Conservation (phyloP, 2,329 filamentous ascomycete species). For the Paraphoma sp. region DNA sequence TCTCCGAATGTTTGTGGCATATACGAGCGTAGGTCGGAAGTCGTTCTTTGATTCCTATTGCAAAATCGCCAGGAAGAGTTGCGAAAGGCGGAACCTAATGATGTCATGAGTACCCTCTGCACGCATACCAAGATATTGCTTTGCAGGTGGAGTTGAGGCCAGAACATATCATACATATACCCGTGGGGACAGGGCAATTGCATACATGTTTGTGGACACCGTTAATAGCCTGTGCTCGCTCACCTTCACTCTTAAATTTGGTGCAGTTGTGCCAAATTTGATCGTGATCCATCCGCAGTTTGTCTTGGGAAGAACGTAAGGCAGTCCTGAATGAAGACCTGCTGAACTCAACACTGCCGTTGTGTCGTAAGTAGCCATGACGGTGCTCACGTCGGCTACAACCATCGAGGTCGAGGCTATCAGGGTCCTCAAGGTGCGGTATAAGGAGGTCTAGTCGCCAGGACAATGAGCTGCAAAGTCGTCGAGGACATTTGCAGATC, state of each 20-base stretch:
- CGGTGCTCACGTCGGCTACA: conserved; percentile 1
- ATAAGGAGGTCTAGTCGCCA: not conserved
- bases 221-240: not conserved
- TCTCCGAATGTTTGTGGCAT: too few species aligned
- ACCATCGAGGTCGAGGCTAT: not conserved
- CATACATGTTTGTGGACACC: not conserved
- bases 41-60: too few species aligned
- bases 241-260: not conserved
- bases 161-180: too few species aligned
- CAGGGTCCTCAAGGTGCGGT: conserved; percentile 2
- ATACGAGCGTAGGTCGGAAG: too few species aligned
- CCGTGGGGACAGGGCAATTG: not conserved
- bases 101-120: too few species aligned
- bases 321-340: too few species aligned
- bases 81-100: too few species aligned
- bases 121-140: too few species aligned
- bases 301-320: too few species aligned
- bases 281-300: not conserved
- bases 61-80: too few species aligned
- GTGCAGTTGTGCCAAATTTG: not conserved
- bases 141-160: too few species aligned
- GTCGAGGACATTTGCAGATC: not conserved
- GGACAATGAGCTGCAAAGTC: not conserved
- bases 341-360: too few species aligned
- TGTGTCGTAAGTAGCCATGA: not conserved